A percentile compares a stretch with the other conserved stretches of the same genome.
These are phyloP conservation scores for Sparassis latifolia DNA, from an alignment of 1,284 basidiomycete species.

Conservation along the genomic window DNA sequence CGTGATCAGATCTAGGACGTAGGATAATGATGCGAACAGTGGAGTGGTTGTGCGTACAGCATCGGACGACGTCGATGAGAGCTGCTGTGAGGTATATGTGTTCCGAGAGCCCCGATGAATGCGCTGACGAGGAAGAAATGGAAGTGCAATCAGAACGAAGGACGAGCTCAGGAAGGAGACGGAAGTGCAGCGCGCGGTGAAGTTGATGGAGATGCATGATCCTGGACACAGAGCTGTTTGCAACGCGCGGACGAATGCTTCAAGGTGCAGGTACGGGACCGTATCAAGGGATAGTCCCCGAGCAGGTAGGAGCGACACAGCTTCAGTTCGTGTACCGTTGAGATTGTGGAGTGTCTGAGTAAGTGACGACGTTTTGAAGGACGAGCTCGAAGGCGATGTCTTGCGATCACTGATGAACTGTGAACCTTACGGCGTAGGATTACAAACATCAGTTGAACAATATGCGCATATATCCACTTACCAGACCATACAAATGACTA, in stretches of 20 bases:
- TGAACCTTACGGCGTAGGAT: too few relatives aligned
- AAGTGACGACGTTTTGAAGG: too few relatives aligned
- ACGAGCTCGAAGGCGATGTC: too few relatives aligned
- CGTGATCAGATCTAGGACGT: conserved; percentile 27
- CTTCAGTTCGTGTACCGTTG: too few relatives aligned
- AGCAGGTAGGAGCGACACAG: too few relatives aligned
- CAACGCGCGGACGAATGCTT: conserved; percentile 19
- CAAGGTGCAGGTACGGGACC: conserved; percentile 9
- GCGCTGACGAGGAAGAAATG: conserved; percentile 27
- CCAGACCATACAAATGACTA: neutral
- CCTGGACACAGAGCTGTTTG: conserved; percentile 20
- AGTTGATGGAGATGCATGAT: conserved; percentile 25
- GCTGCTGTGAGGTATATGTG: neutral
- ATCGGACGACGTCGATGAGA: neutral
- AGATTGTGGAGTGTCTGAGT: too few relatives aligned
- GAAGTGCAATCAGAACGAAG: conserved; percentile 28
- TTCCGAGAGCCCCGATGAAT: neutral
- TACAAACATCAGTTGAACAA: too few relatives aligned
- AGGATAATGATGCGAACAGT: conserved; percentile 26
- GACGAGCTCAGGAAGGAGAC: conserved; percentile 17
- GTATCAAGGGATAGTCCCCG: conserved; percentile 9
- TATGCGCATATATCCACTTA: neutral
- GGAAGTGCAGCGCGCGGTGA: conserved; percentile 26
- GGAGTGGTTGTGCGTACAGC: conserved; percentile 24
- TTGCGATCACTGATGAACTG: too few relatives aligned